Base-by-base conservation (phyloP, 148 eudicot genomes). In the Diospyros lotus region DNA sequence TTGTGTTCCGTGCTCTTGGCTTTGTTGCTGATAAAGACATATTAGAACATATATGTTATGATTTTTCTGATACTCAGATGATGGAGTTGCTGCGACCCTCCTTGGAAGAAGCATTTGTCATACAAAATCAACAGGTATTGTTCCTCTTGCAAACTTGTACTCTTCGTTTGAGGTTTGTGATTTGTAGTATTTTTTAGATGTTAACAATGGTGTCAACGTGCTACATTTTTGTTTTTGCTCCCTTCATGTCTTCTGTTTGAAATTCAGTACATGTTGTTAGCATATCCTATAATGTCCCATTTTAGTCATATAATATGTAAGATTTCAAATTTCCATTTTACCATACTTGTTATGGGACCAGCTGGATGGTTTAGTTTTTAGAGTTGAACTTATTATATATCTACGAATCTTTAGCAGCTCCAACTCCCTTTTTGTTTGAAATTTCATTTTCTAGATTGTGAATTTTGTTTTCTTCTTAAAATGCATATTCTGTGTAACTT, bases 71-170 rank as follows among this genome's bases (percentile, higher is more conserved):
- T 77, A 93, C 97, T 66, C 96, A 90, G 79, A 95, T 95, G 99
- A 93, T 95, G 99, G 99, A 95, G 76, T 80, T 95, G 85, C 90
- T 95, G 65, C 88, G 98, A 56, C 99, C 99, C 79, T 95, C 99
- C 50, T 61, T 95, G 73, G 99, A 95, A 75, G 99, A 95, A 87
- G 99, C 99, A 69, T 95, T 95, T 84, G 99, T 95, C 5, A 95
- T 95, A 80, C 99, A 95, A 84, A 95, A 95, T 82, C 99, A 95
- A 70, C 90, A 84, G 87, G 90, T 87, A 66, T 15, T 39, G 28
- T 64, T 6, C 66, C 44, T 75, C 74, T 62, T 61, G n/a, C 14
- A 44, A 13, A 43, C 8, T 52, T 51, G 64, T 52, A 1, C 58
- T 51, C 68, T 66, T 5, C 13, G 15, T 44, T 66, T 51, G 61